Conservation (phyloP, 176 grass and related monocot species). For the Neostapfia colusana region DNA sequence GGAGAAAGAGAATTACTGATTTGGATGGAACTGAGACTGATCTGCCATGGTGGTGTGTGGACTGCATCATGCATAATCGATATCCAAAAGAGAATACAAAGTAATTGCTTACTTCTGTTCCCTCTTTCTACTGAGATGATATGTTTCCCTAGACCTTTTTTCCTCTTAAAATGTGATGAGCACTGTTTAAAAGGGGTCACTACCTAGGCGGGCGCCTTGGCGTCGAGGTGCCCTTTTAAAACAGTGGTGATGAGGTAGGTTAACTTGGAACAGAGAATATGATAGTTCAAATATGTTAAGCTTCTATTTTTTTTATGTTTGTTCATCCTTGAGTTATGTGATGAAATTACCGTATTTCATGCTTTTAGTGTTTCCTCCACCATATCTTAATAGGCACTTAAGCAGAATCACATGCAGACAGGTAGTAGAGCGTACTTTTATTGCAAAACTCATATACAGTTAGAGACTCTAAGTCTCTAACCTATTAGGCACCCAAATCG, state of each 20-base stretch:
- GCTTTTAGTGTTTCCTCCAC: neutral
- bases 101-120: conserved; percentile 47
- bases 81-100: conserved; percentile 95
- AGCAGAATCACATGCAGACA: neutral
- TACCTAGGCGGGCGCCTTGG: too few relatives aligned
- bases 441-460: neutral
- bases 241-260: neutral
- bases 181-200: too few relatives aligned
- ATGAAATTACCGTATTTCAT: conserved; percentile 10
- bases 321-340: conserved; percentile 10
- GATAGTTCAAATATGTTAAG: conserved; percentile 2
- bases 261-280: conserved; percentile 4
- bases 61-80: conserved; percentile 62
- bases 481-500: neutral
- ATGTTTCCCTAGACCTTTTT: conserved; percentile 17
- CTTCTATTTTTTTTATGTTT: conserved; percentile 17
- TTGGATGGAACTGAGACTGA: conserved; percentile 90
- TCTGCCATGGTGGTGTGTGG: conserved; percentile 94
- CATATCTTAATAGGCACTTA: conserved; percentile 11
- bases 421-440: neutral
- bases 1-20: conserved; percentile 93
- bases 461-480: neutral
- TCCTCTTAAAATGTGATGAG: neutral
- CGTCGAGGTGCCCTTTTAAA: too few relatives aligned
- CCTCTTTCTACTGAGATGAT: conserved; percentile 17